phyloP scores from a whole-genome alignment of 2,329 filamentous ascomycete genomes.

The Hypoxylon sp. region DNA sequence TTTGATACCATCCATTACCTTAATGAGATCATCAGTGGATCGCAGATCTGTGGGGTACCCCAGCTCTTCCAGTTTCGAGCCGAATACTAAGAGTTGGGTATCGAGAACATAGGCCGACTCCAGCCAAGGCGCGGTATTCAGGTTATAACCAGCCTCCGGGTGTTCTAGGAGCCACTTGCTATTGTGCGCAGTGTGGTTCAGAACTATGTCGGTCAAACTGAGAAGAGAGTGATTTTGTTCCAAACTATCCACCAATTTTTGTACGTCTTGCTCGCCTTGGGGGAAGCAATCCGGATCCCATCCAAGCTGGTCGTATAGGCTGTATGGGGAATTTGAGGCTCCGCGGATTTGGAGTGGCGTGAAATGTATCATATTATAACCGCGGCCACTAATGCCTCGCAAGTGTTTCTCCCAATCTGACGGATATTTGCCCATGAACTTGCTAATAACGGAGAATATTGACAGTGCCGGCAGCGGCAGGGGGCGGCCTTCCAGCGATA shows the following conservation, averaged over 20 bases:
- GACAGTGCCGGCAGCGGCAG: constrained; percentile 90
- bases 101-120: constrained; percentile 75
- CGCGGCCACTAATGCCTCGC: constrained; percentile 86
- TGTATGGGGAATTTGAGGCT: constrained; percentile 95
- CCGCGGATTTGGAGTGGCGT: constrained; percentile 92
- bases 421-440: constrained; percentile 97
- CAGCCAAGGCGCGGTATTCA: constrained; percentile 87
- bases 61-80: constrained; percentile 77
- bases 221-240: constrained; percentile 87
- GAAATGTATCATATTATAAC: constrained; percentile 99
- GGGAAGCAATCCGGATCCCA: constrained; percentile 90
- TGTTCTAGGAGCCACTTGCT: constrained; percentile 94
- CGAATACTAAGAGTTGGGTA: constrained; percentile 78
- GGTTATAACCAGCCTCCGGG: constrained; percentile 95
- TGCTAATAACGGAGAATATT: constrained; percentile 94
- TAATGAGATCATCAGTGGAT: constrained; percentile 78
- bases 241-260: constrained; percentile 82
- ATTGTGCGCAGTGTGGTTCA: constrained; percentile 98
- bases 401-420: constrained; percentile 92
- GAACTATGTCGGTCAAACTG: constrained; percentile 94
- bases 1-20: constrained; percentile 88
- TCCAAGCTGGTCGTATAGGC: constrained; percentile 89
- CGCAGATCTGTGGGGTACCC: constrained; percentile 83
- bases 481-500: constrained; percentile 79
- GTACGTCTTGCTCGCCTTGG: constrained; percentile 85